Evolutionary conservation across 768 basidiomycete species (phyloP), one percentile per base, ranked within the genome.

Genomic region (Hygrophorus pudorinus): DNA sequence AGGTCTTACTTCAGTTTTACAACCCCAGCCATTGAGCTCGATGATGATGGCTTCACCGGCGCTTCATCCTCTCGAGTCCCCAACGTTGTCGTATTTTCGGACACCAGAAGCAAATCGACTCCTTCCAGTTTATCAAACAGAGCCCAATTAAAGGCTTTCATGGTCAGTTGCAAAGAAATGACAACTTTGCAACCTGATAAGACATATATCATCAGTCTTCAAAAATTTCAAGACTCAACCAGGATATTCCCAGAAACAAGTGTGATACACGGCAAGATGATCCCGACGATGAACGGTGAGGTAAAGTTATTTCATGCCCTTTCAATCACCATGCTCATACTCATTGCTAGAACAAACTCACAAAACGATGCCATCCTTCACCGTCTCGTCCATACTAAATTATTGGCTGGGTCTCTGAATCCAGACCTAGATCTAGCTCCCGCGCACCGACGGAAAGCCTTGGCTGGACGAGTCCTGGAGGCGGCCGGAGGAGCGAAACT

Each of bases 291-390:
- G 81, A 83, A 50, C 61, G 63, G 80, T 80, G 56, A 29, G 41
- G 30, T 30, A 38, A 16, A 38, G 37, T n/a, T 37, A n/a, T 20
- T 20, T n/a, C 16, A 35, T 17, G 17, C 3, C 33, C 3, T 35
- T 35, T 35, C 33, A n/a, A 35, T 35, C 9, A 9, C 33, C 33
- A 20, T 20, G 20, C n/a, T 38, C 11, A 20, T 38, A 40, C n/a
- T 41, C 11, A 31, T 48, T 2, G n/a, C 11, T 54, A 91, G 89
- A 39, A 75, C 81, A 14, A 85, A 86, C 57, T 62, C 67, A 8
- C 78, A 84, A 51, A 90, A 91, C 42, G 88, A 91, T 56, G 80
- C 78, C 1, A 59, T 83, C 18, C 71, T 91, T 11, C 85, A 89
- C 58, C 79, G 76, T 41, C 66, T 91, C 4, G 73, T 91, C 12